phyloP scores from a whole-genome alignment of 2,329 filamentous ascomycete genomes.

The Clarireedia homoeocarpa region DNA sequence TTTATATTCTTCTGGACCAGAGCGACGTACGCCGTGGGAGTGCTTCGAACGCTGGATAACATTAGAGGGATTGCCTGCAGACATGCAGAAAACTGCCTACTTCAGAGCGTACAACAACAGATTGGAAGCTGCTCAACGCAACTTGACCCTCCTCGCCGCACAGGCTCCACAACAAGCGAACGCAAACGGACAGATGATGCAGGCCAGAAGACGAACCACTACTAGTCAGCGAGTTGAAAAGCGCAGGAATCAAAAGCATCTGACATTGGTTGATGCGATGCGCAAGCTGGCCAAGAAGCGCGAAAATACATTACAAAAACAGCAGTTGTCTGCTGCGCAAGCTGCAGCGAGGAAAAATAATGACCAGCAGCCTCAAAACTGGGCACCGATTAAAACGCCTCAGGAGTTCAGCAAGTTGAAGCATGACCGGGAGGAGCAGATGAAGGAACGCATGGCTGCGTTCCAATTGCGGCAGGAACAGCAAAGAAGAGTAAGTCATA shows the following conservation, averaged over 20 bases:
- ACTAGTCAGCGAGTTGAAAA: constrained; percentile 80
- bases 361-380: constrained; percentile 48
- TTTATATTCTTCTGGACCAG: constrained; percentile 73
- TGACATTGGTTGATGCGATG: constrained; percentile 90
- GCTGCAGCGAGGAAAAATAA: constrained; percentile 77
- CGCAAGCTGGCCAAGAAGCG: constrained; percentile 91
- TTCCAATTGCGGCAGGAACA: constrained; percentile 33
- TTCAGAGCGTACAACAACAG: constrained; percentile 66
- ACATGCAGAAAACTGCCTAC: constrained; percentile 93
- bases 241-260: constrained; percentile 75
- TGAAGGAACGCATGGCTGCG: constrained; percentile 51
- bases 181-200: constrained; percentile 40
- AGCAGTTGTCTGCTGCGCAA: constrained; percentile 69
- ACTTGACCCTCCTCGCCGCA: constrained; percentile 33
- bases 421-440: constrained; percentile 71
- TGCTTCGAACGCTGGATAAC: constrained; percentile 97
- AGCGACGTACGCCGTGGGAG: constrained; percentile 92
- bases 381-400: constrained; percentile 51
- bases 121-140: constrained; percentile 51
- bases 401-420: constrained; percentile 86
- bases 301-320: constrained; percentile 77
- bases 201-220: constrained; percentile 59
- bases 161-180: constrained; percentile 26
- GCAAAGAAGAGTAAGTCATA: constrained; percentile 44
- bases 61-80: constrained; percentile 79